Percentiles rank a stretch among this genome's conserved stretches.
Conservation (phyloP, 306 rosid genomes). For the Quercus engelmannii region DNA sequence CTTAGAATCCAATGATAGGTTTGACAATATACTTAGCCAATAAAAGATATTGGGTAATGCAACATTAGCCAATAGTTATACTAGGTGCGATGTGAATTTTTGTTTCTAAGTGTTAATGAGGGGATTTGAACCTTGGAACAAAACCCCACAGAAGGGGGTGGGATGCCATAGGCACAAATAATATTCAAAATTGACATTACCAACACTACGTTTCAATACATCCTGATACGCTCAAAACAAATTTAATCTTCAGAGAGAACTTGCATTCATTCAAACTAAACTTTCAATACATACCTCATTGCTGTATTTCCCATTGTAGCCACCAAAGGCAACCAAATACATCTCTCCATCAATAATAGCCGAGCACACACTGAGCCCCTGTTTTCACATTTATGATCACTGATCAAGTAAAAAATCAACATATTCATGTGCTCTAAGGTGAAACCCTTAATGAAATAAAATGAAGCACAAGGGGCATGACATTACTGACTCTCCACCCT, state of each 20-base stretch:
- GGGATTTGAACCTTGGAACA: too few relatives aligned
- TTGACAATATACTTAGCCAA: too few relatives aligned
- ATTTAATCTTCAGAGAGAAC: not conserved
- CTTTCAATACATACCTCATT: slow-evolving; percentile 61
- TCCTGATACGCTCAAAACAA: not conserved
- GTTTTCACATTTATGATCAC: slow-evolving; percentile 28
- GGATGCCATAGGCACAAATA: too few relatives aligned
- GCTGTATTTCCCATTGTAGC: slow-evolving; percentile 95
- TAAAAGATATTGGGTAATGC: too few relatives aligned
- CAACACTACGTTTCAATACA: not conserved
- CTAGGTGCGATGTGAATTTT: too few relatives aligned
- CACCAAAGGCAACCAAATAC: slow-evolving; percentile 89
- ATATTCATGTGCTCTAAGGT: not conserved
- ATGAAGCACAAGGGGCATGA: not conserved
- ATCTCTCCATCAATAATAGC: slow-evolving; percentile 63
- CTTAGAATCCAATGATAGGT: too few relatives aligned
- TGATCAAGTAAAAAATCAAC: slow-evolving; percentile 14
- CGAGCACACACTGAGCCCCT: slow-evolving; percentile 86
- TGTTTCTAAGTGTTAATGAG: too few relatives aligned
- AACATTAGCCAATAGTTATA: too few relatives aligned
- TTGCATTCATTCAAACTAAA: not conserved
- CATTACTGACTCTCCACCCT: not conserved
- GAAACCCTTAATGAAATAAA: not conserved
- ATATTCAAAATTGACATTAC: too few relatives aligned
- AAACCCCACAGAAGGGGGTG: too few relatives aligned